A percentile compares a stretch with the other conserved stretches of the same genome.
phyloP scores from a whole-genome alignment of 2,329 filamentous ascomycete species.

The Pezicula rhizophila region DNA sequence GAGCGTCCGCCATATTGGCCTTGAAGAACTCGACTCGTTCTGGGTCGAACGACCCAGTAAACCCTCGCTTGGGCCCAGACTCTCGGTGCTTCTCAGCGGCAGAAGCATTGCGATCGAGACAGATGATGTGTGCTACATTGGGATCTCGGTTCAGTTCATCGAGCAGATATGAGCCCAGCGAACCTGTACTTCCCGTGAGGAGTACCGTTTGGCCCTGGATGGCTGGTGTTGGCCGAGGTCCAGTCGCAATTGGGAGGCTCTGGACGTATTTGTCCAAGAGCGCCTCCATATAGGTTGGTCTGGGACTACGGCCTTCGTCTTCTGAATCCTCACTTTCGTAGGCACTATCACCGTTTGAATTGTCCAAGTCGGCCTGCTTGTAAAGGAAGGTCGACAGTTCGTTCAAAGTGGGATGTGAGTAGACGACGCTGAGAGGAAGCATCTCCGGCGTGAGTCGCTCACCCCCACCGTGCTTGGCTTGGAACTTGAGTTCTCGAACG shows the following conservation, averaged over 20 bases:
- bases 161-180: conserved; percentile 41
- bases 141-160: conserved; percentile 29
- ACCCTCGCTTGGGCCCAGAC: conserved; percentile 32
- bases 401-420: conserved; percentile 7
- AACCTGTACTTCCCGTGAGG: conserved; percentile 43
- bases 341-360: conserved; percentile 4
- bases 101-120: conserved; percentile 36
- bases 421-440: conserved; percentile 4
- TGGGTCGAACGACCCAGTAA: conserved; percentile 21
- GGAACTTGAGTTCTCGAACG: conserved; percentile 7
- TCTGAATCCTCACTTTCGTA: conserved; percentile 4
- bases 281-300: neutral
- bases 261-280: conserved; percentile 6
- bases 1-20: conserved; percentile 38
- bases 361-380: conserved; percentile 2
- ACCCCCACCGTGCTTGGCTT: conserved; percentile 6
- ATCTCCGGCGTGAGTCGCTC: conserved; percentile 3
- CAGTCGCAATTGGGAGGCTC: conserved; percentile 4
- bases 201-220: conserved; percentile 17
- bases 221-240: neutral
- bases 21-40: conserved; percentile 40
- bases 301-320: neutral
- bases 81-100: conserved; percentile 34
- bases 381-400: conserved; percentile 6
- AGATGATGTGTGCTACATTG: conserved; percentile 35